Evolutionary conservation across 371 early-diverging fungal species (phyloP), one percentile per base, ranked within the genome.

Genomic region (Amoeboaphelidium protococcarum): DNA sequence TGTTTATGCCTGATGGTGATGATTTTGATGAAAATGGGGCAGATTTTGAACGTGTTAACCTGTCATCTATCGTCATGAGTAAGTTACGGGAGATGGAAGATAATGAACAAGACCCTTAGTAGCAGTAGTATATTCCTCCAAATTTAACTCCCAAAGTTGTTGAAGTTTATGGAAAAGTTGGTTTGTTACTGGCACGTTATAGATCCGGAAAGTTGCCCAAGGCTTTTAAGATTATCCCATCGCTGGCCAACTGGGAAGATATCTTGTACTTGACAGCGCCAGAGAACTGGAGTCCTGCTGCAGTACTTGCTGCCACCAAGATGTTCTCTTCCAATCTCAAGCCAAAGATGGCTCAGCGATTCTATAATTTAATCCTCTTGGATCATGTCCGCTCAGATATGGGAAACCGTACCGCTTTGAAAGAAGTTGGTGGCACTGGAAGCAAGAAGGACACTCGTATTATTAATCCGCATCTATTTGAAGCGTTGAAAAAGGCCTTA

Each of bases 221-320:
- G 59, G 86, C 91, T 16, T 96, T 96, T 77, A 96, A 96, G 67
- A 84, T 96, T 51, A 84, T 94, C 46, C 92, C 96, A 6, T 74
- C 84, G 6, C 67, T 96, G 23, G 62, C 67, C 42, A 84, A 94
- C 67, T 96, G 96, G 96, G 89, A 91, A 60, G 87, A 94, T 52
- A 73, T 94, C 31, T 61, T 96, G 50, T 78, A 77, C 55, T 60
- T 88, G 24, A 96, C 96, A 1, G 66, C 65, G 23, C 96, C 96
- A 1, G 78, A 80, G 40, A 66, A 66, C 24, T 96, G 96, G 96
- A 86, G 94, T 6, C 86, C 94, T 13, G 79, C 92, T 54, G 95
- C 96, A 13, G 74, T 76, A 13, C 92, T 80, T 61, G 80, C 87
- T 67, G 96, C 95, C 2, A 88, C 92, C 1, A 72, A 87, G 43